Base-by-base conservation (phyloP, 257 asterid genomes). In the Cinchona pubescens region DNA sequence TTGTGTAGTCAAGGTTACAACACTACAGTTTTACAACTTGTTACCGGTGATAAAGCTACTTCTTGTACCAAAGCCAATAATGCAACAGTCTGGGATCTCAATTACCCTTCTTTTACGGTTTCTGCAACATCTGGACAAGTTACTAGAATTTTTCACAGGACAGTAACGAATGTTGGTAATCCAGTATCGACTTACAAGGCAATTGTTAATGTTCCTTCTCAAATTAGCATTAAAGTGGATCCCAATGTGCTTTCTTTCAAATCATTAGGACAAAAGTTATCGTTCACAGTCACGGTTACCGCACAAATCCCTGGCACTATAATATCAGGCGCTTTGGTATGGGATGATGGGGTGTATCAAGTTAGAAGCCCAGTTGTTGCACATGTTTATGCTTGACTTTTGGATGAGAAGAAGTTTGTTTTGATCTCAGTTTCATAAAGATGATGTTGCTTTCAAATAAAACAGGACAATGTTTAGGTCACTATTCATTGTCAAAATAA, bases 1-100 rank as follows among this genome's bases (percentile, higher is more conserved):
- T 74, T 91, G n/a, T 91, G 97, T 69, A 92, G 96, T 15, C 94
- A 91, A 83, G 94, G 96, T 15, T 87, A 90, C 76, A 87, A 76
- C 82, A 77, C 69, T 72, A 81, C 79, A 70, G 79, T 72, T 60
- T 74, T 91, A 37, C 73, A 49, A 37, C 85, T 85, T 21, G 60
- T 90, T 23, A 90, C 96, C 0, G 89, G 92, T 14, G 94, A 87
- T 70, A 75, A 84, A 67, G 69, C 61, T 29, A 80, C 88, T 25
- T 89, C 96, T 80, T 75, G 91, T 21, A 29, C 82, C 16, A 59
- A 72, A 66, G 53, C 84, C 27, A 85, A 72, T 51, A 86, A 84
- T 27, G 79, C 84, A 19, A 81, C 88, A 0, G 92, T 83, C 37
- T 82, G 87, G 87, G 92, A 88, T 75, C 82, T 91, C 48, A 91